Percentiles rank a stretch among this genome's conserved stretches.
These are phyloP conservation scores for Sodiomyces alkalinus DNA, from an alignment of 2,329 filamentous ascomycete genomes.

Conservation along the genomic window DNA sequence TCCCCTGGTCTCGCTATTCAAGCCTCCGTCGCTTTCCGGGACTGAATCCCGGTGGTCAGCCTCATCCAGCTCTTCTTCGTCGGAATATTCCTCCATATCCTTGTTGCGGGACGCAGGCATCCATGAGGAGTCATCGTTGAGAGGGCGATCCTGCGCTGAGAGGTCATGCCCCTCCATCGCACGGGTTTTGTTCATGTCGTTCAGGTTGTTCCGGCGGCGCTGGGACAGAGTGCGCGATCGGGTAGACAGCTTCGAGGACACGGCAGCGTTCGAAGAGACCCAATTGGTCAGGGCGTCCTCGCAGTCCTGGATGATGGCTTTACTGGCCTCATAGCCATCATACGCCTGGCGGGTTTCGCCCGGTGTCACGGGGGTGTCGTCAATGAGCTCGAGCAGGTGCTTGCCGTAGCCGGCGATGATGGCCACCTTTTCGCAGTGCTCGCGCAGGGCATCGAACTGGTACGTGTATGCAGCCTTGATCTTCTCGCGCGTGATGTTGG, in stretches of 20 bases:
- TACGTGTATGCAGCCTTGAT: constrained; percentile 96
- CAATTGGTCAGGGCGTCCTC: constrained; percentile 96
- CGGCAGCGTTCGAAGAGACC: constrained; percentile 80
- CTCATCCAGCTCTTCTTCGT: constrained; percentile 51
- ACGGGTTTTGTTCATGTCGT: too few species aligned
- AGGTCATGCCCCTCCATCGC: constrained; percentile 69
- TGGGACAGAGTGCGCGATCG: constrained; percentile 80
- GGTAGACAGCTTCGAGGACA: constrained; percentile 73
- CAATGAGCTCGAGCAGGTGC: constrained; percentile 91
- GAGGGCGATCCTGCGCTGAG: constrained; percentile 63
- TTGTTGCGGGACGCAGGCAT: constrained; percentile 55
- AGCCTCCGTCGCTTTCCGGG: constrained; percentile 33
- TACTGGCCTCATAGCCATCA: constrained; percentile 95
- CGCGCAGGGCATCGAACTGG: constrained; percentile 92
- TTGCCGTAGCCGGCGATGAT: constrained; percentile 97
- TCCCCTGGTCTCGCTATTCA: constrained; percentile 40
- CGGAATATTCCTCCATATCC: constrained; percentile 40
- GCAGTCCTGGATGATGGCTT: constrained; percentile 98
- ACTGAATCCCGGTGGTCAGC: constrained; percentile 32
- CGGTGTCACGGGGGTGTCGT: constrained; percentile 92
- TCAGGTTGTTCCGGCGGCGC: constrained; percentile 61
- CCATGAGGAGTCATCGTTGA: constrained; percentile 75
- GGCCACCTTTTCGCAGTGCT: constrained; percentile 96
- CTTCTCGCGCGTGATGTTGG: constrained; percentile 99
- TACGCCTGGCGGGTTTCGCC: constrained; percentile 93